A percentile compares a stretch with the other conserved stretches of the same genome.
Conservation (phyloP, 1,284 basidiomycete species). For the Marasmius tenuissimus region DNA sequence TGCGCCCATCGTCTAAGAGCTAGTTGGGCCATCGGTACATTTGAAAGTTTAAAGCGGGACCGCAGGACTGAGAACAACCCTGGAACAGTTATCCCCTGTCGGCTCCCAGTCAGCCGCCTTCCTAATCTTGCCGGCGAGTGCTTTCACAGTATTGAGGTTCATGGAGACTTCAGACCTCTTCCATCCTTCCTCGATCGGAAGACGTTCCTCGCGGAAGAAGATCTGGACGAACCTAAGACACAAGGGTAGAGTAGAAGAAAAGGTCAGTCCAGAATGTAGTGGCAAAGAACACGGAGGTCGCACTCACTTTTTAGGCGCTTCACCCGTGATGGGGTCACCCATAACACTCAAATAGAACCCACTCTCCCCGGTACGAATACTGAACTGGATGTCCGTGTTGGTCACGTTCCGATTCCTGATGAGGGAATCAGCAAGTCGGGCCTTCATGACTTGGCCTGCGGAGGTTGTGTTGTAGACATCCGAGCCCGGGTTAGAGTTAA, state of each 20-base stretch:
- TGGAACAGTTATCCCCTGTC: too few species aligned
- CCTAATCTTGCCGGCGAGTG: background rate
- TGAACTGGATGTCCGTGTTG: background rate
- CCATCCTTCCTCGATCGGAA: conserved; percentile 3
- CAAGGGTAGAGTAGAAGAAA: background rate
- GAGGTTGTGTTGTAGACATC: background rate
- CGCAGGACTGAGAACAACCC: too few species aligned
- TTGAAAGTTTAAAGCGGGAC: too few species aligned
- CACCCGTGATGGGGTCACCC: background rate
- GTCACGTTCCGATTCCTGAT: conserved; percentile 1
- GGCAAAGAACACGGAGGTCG: background rate
- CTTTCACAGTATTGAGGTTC: background rate
- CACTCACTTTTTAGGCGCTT: conserved; percentile 1
- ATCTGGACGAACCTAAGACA: background rate
- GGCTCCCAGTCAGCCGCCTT: too few species aligned
- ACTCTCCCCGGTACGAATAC: background rate
- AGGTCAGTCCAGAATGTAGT: background rate
- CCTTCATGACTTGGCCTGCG: conserved; percentile 5
- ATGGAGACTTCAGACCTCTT: background rate
- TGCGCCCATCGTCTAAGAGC: too few species aligned
- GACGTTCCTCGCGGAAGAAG: conserved; percentile 5
- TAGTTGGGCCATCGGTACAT: too few species aligned
- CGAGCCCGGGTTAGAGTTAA: background rate
- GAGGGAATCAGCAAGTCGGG: background rate
- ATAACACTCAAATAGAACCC: conserved; percentile 1